Evolutionary conservation across 177 flowering plant species (phyloP).

Genomic region (Vitis hybrid): DNA sequence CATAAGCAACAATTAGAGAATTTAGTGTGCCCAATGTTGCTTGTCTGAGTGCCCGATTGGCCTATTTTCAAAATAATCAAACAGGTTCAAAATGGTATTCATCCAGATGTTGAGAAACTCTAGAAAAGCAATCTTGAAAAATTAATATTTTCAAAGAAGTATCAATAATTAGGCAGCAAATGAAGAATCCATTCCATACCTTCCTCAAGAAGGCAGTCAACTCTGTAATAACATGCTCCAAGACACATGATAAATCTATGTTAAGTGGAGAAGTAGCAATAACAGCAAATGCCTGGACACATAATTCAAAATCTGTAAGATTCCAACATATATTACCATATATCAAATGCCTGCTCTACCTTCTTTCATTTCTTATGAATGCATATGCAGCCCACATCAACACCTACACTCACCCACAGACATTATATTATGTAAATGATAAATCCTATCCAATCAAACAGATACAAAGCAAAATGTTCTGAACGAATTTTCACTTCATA

Average conservation of each 20-base stretch:
- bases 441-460: too few relatives aligned
- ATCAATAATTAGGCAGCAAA: not conserved
- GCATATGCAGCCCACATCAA: too few relatives aligned
- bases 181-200: conserved; percentile 30
- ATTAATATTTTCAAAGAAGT: not conserved
- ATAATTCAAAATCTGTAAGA: not conserved
- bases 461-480: too few relatives aligned
- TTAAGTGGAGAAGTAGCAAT: conserved; percentile 87
- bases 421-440: too few relatives aligned
- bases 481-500: too few relatives aligned
- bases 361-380: too few relatives aligned
- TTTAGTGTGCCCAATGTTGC: conserved; percentile 92
- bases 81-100: not conserved
- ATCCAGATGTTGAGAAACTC: not conserved
- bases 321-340: not conserved
- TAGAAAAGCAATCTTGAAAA: not conserved
- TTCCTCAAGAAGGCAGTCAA: conserved; percentile 89
- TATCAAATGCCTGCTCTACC: not conserved
- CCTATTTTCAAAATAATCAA: conserved; percentile 44
- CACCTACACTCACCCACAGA: too few relatives aligned
- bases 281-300: conserved; percentile 85
- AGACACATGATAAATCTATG: conserved; percentile 80
- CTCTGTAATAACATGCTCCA: conserved; percentile 87
- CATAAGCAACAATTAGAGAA: conserved; percentile 87
- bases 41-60: conserved; percentile 90